Base-by-base conservation (phyloP, 495 filamentous ascomycete genomes). In the Letharia lupina region DNA sequence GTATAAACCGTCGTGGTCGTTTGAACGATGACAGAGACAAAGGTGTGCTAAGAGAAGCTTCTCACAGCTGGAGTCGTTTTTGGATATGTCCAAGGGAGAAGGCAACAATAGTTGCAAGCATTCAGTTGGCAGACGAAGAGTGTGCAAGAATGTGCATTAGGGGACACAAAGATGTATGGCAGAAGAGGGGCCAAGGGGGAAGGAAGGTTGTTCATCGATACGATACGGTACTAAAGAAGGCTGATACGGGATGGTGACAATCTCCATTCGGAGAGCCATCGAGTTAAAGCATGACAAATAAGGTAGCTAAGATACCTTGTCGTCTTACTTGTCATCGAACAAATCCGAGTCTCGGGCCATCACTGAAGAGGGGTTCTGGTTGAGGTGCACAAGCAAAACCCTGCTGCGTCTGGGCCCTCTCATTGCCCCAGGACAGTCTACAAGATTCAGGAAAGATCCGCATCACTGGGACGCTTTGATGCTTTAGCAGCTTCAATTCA, bases 171-270 rank as follows among this genome's bases (percentile, higher is more conserved):
- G 20, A n/a, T 35, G 3, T 37, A 20, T 33, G 35, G 28, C 52
- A 56, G 31, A 56, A 13, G 52, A 56, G 12, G 52, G 31, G 50
- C 50, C 23, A 54, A 54, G 44, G 18, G 16, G 2, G 13, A 56
- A 12, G 4, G 16, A 35, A 35, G 52, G 33, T 9, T 57, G 6
- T 57, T 56, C 54, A 57, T 37, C 39, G 54, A 57, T 57, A 57
- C 54, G 54, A 37, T 57, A 57, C 33, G 54, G 33, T 57, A 57
- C 54, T 57, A 57, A 57, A 33, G 54, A 57, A 57, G 54, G 54
- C 54, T 37, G 54, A 57, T 57, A 57, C 54, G 54, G 33, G 54
- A 57, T 37, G 54, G 33, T 37, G 54, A 57, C 54, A 37, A 16
- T 37, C 4, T 57, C 54, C 54, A 57, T 18, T 1, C 23, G 33